Conservation (phyloP, 805 yeast species). For the Candida coquimbonensis region DNA sequence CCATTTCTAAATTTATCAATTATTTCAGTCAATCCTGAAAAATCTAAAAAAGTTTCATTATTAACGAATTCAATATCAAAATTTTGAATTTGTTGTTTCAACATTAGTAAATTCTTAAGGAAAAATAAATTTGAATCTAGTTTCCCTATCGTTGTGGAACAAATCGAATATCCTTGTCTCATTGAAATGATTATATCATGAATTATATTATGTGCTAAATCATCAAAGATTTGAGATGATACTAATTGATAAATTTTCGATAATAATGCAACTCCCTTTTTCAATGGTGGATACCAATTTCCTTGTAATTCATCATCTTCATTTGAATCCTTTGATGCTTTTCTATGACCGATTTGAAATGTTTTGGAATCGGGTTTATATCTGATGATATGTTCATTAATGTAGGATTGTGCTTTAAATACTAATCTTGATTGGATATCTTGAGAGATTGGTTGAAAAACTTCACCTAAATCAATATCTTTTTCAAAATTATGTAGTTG, state of each 20-base stretch:
- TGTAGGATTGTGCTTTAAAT: conserved; percentile 67
- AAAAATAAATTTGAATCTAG: conserved; percentile 59
- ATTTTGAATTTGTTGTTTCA: conserved; percentile 61
- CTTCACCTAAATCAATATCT: conserved; percentile 41
- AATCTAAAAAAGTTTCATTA: conserved; percentile 71
- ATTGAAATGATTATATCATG: conserved; percentile 68
- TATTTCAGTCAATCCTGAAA: conserved; percentile 64
- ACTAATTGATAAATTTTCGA: conserved; percentile 77
- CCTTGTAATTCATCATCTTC: conserved; percentile 20
- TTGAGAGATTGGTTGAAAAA: conserved; percentile 64
- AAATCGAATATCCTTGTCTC: conserved; percentile 43
- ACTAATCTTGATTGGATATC: conserved; percentile 78
- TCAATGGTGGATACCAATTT: conserved; percentile 64
- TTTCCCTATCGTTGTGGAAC: conserved; percentile 39
- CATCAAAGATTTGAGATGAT: conserved; percentile 75
- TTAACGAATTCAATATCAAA: conserved; percentile 76
- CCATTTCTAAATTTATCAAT: conserved; percentile 33
- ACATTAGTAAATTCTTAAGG: conserved; percentile 61
- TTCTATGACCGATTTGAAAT: conserved; percentile 48
- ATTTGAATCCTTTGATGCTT: conserved; percentile 5
- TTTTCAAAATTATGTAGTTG: conserved; percentile 22
- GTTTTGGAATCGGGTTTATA: conserved; percentile 67
- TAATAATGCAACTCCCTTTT: conserved; percentile 58
- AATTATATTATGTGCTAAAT: conserved; percentile 79
- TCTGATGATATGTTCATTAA: conserved; percentile 60